Conservation (phyloP, 2,329 filamentous ascomycete species). For the Graphilbum fragrans region DNA sequence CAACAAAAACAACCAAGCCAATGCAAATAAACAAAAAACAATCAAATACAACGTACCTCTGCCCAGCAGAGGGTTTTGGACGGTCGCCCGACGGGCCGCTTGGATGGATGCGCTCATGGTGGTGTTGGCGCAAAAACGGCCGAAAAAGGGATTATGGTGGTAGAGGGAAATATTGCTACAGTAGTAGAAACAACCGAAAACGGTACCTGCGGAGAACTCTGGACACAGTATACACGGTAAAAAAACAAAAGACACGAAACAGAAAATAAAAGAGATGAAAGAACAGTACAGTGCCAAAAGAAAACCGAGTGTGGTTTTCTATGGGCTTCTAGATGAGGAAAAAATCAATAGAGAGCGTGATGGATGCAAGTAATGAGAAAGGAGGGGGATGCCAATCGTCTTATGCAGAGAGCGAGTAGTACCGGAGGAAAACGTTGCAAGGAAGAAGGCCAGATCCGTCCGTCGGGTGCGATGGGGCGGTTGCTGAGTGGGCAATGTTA, state of each 20-base stretch:
- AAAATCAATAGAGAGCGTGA: neutral
- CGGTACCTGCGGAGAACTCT: neutral
- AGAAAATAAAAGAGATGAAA: neutral
- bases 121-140: neutral
- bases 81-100: conserved; percentile 38
- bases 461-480: neutral
- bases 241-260: neutral
- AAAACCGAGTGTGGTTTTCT: too few relatives aligned
- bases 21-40: neutral
- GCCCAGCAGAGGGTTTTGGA: conserved; percentile 38
- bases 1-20: neutral
- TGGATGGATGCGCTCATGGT: conserved; percentile 44
- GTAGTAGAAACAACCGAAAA: neutral
- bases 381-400: neutral
- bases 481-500: too few relatives aligned
- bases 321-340: too few relatives aligned
- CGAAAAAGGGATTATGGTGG: neutral
- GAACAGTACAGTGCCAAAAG: too few relatives aligned
- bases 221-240: neutral
- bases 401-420: neutral
- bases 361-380: neutral
- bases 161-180: neutral
- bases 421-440: neutral
- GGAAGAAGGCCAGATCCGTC: neutral
- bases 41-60: conserved; percentile 23